These are phyloP conservation scores for Thalassiosira hispida DNA, from an alignment of 352 stramenopile genomes.

Conservation along the genomic window DNA sequence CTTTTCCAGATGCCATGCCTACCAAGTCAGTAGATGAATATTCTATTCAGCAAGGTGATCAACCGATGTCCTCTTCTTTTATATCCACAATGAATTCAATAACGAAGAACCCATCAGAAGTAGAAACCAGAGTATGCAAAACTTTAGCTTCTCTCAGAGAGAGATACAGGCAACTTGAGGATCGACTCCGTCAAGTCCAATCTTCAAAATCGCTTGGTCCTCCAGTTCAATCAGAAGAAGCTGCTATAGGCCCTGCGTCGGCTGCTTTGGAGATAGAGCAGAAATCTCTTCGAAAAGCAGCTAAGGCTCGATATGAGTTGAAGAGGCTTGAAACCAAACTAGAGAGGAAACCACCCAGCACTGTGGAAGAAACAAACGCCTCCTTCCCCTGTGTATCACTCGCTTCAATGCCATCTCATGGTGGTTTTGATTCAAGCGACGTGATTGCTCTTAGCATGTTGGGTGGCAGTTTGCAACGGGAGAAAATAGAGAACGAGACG, in stretches of 20 bases:
- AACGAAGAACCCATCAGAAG: constrained; percentile 24
- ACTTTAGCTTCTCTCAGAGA: constrained; percentile 62
- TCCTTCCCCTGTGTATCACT: constrained; percentile 17
- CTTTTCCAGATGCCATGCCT: background rate
- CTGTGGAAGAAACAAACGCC: background rate
- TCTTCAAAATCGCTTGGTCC: constrained; percentile 1
- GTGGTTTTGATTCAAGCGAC: constrained; percentile 50
- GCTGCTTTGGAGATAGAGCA: constrained; percentile 51
- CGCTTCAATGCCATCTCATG: constrained; percentile 37
- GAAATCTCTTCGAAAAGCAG: constrained; percentile 41
- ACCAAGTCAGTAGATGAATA: background rate
- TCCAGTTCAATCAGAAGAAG: constrained; percentile 12
- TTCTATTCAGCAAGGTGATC: background rate
- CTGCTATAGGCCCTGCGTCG: constrained; percentile 24
- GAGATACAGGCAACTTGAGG: constrained; percentile 66
- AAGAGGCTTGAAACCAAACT: constrained; percentile 27
- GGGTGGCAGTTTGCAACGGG: constrained; percentile 23
- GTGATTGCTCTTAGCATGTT: constrained; percentile 48
- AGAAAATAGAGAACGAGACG: constrained; percentile 36
- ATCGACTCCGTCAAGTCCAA: constrained; percentile 39
- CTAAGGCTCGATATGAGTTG: constrained; percentile 44
- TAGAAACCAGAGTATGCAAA: constrained; percentile 39
- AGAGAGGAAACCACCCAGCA: constrained; percentile 1
- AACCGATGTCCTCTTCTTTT: constrained; percentile 2
- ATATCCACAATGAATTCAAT: constrained; percentile 35